Evolutionary conservation across 345 rosid genomes (phyloP).

Genomic region (Alliaria petiolata): DNA sequence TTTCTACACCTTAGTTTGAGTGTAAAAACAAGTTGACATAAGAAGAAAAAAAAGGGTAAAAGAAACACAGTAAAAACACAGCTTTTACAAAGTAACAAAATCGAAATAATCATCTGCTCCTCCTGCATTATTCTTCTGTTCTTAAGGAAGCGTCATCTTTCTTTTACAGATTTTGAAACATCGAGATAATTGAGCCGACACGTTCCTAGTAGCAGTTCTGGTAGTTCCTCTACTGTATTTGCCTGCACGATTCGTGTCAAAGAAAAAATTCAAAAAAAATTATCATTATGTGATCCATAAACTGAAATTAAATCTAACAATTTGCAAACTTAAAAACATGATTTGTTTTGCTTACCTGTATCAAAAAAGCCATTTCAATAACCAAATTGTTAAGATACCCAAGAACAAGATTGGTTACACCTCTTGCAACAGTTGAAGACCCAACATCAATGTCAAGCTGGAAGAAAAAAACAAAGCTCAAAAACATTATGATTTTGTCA

Average conservation of each 20-base stretch:
- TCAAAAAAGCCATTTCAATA: slow-evolving; percentile 87
- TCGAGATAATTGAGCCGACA: slow-evolving; percentile 75
- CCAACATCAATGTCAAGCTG: slow-evolving; percentile 84
- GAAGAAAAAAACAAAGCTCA: neutral
- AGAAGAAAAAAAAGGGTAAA: neutral
- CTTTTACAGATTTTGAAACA: slow-evolving; percentile 48
- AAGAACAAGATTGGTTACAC: slow-evolving; percentile 72
- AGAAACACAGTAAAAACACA: slow-evolving; percentile 9
- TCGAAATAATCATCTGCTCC: slow-evolving; percentile 1
- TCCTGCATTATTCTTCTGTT: neutral
- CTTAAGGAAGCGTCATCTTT: slow-evolving; percentile 22
- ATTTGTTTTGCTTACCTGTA: slow-evolving; percentile 48
- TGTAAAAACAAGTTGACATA: neutral
- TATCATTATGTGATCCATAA: neutral
- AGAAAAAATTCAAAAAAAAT: neutral
- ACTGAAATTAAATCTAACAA: neutral
- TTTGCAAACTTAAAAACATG: neutral
- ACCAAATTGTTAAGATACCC: slow-evolving; percentile 84
- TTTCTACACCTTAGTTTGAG: slow-evolving; percentile 1
- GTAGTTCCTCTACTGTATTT: slow-evolving; percentile 82
- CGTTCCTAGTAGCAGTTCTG: slow-evolving; percentile 79
- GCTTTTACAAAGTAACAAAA: neutral
- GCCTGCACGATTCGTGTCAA: slow-evolving; percentile 44
- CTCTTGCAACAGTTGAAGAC: slow-evolving; percentile 89
- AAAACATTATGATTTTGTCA: neutral